These are phyloP conservation scores for Helianthus tuberosus DNA, from an alignment of 129 eudicot genomes.

Conservation along the genomic window DNA sequence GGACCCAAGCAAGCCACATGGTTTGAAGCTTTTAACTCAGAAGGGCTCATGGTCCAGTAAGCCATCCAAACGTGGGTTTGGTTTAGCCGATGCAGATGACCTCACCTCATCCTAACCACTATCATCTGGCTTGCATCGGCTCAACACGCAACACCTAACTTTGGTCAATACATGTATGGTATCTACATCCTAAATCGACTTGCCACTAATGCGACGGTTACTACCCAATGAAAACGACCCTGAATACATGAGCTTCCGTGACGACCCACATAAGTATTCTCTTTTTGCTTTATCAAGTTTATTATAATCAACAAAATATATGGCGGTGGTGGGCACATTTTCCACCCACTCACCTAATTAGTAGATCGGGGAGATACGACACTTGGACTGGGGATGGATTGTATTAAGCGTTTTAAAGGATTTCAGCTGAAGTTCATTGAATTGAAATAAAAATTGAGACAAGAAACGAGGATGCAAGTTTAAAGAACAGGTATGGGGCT, in stretches of 20 bases:
- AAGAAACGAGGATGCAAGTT: too few species aligned
- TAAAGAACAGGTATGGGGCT: too few species aligned
- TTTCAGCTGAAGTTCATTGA: conserved; percentile 42
- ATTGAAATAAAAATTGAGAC: too few species aligned
- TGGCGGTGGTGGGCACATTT: conserved; percentile 94
- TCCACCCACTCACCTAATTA: conserved; percentile 97
- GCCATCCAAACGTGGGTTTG: conserved; percentile 58
- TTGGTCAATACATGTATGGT: conserved; percentile 96
- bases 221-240: conserved; percentile 83
- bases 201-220: conserved; percentile 76
- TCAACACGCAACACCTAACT: conserved; percentile 93
- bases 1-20: conserved; percentile 81
- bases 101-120: conserved; percentile 77
- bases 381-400: conserved; percentile 21
- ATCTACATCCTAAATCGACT: conserved; percentile 90
- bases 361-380: conserved; percentile 64
- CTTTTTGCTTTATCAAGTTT: conserved; percentile 72
- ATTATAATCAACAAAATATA: conserved; percentile 74
- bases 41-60: conserved; percentile 87
- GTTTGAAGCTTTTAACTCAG: conserved; percentile 70
- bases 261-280: conserved; percentile 81
- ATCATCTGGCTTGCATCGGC: conserved; percentile 94
- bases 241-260: conserved; percentile 56
- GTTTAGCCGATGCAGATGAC: conserved; percentile 61
- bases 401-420: conserved; percentile 69